These are phyloP conservation scores for Fusarium sublunatum DNA, from an alignment of 2,329 filamentous ascomycete species.

Conservation along the genomic window DNA sequence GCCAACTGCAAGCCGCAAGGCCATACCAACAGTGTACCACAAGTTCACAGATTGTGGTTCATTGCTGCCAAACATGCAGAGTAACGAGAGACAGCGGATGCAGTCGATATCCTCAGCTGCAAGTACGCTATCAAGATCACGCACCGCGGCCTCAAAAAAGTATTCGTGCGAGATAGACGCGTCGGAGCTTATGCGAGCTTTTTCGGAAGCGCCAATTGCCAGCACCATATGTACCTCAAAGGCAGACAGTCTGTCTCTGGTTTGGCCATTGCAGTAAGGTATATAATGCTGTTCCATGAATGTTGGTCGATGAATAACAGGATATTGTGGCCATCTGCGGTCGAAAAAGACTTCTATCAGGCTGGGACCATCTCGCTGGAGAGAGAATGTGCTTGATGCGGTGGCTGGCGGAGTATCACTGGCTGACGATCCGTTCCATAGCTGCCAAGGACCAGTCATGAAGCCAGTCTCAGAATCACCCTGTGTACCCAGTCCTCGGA, in stretches of 20 bases:
- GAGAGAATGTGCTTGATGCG: constrained; percentile 15
- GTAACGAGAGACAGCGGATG: constrained; percentile 34
- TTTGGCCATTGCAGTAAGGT: constrained; percentile 24
- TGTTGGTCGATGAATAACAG: constrained; percentile 36
- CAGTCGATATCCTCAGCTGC: constrained; percentile 37
- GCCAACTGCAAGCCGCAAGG: constrained; percentile 37
- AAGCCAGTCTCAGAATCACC: constrained; percentile 34
- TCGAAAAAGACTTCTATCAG: constrained; percentile 39
- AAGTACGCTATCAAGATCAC: constrained; percentile 31
- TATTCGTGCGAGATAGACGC: constrained; percentile 27
- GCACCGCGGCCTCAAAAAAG: constrained; percentile 36
- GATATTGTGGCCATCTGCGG: constrained; percentile 40
- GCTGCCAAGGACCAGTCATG: constrained; percentile 38
- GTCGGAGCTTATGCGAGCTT: constrained; percentile 22
- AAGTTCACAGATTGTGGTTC: constrained; percentile 40
- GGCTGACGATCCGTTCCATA: constrained; percentile 36
- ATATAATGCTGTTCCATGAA: constrained; percentile 41
- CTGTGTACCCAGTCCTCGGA: constrained; percentile 6
- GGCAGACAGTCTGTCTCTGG: constrained; percentile 15
- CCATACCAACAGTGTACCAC: constrained; percentile 41
- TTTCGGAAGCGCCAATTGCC: constrained; percentile 39
- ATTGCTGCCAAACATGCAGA: constrained; percentile 41
- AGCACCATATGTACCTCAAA: constrained; percentile 43
- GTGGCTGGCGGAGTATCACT: constrained; percentile 27
- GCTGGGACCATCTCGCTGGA: constrained; percentile 29